Base-by-base conservation (phyloP, 2,329 filamentous ascomycete genomes). In the Aspergillus sp. region DNA sequence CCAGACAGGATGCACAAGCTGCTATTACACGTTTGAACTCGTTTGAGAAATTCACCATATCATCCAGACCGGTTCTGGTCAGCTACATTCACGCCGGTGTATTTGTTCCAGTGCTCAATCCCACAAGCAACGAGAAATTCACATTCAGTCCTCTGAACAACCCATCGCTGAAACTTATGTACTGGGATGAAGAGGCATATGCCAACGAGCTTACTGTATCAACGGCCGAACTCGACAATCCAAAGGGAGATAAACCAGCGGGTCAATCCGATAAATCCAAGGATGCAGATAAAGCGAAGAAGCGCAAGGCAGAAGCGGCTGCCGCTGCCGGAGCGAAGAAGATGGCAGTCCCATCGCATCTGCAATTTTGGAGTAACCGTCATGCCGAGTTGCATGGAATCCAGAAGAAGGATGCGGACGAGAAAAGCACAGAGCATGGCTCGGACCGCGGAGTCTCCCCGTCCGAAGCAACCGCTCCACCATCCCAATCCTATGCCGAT, bases 41-140 rank as follows among this genome's bases (percentile, higher is more conserved):
- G 36, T 86, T 88, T 28, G 86, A 91, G 10, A 89, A 87, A 53
- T 94, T 94, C 69, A 92, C 89, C 2, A 91, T 95, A 63, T 88
- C 88, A 0, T 91, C 89, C 2, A 89, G 87, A 65, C 85, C 87
- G 0, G 89, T 92, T 15, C 82, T 85, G 10, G 82, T 91, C 23
- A 89, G 85, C 47, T 92, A 90, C 66, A 92, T 93, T 41, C 91
- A 95, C 65, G 86, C 90, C n/a, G 91, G 91, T 5, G 91, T 95
- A 2, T 95, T 96, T 69, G 85, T 93, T 12, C 91, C 90, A 0
- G 88, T 90, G 47, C 81, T 89, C 52, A 84, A 88, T 54, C 81
- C 83, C 7, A 81, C 84, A 0, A 83, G 84, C 17, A 84, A 81
- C n/a, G 82, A 85, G 13, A 81, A 78, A 49, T 87, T 88, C 71